phyloP scores from a whole-genome alignment of 2,329 filamentous ascomycete species.

The Byssochlamys sp. region DNA sequence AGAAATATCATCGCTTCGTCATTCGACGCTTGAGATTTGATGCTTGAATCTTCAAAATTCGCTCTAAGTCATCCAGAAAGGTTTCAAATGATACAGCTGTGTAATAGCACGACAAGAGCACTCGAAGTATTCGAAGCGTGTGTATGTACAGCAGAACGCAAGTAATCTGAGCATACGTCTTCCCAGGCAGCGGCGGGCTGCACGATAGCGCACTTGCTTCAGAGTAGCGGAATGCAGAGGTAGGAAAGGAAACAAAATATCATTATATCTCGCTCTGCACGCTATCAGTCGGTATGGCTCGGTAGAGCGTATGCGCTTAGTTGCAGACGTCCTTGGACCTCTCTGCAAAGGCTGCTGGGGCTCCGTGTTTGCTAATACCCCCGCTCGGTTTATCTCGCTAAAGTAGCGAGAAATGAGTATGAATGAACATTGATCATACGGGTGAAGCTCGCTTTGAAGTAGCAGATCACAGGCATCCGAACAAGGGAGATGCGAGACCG shows the following conservation, averaged over 20 bases:
- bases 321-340: background rate
- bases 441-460: background rate
- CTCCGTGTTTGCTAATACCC: background rate
- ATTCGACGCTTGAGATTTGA: background rate
- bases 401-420: background rate
- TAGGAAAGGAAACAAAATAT: background rate
- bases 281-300: background rate
- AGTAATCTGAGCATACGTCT: background rate
- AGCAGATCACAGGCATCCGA: slow-evolving; percentile 5
- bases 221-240: background rate
- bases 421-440: background rate
- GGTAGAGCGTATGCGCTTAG: background rate
- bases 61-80: background rate
- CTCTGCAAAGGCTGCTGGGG: background rate
- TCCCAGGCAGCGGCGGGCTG: background rate
- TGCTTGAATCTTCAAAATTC: background rate
- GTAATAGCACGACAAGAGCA: background rate
- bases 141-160: background rate
- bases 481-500: background rate
- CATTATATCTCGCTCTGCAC: background rate
- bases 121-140: background rate
- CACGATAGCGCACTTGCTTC: background rate
- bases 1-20: background rate
- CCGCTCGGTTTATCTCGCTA: background rate
- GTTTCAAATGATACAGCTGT: background rate